These are phyloP conservation scores for Thelonectria rubi DNA, from an alignment of 2,329 filamentous ascomycete species.

Conservation along the genomic window DNA sequence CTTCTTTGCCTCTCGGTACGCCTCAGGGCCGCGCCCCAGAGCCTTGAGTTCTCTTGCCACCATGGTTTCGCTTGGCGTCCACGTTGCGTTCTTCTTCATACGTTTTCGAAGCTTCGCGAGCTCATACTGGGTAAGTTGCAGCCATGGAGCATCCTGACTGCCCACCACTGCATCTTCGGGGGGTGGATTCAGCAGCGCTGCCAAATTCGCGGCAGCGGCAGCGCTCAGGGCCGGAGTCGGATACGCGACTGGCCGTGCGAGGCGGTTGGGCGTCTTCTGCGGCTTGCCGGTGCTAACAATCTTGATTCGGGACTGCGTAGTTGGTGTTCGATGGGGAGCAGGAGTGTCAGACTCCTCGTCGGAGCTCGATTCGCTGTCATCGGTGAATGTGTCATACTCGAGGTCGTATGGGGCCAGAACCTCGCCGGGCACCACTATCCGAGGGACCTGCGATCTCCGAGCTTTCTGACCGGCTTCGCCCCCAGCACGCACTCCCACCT, in stretches of 20 bases:
- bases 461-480: conserved; percentile 57
- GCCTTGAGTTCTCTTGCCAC: conserved; percentile 79
- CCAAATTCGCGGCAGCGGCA: conserved; percentile 52
- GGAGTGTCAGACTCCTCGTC: conserved; percentile 59
- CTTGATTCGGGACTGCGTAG: conserved; percentile 58
- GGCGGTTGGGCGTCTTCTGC: conserved; percentile 57
- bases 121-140: conserved; percentile 71
- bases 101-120: conserved; percentile 77
- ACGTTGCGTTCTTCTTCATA: conserved; percentile 92
- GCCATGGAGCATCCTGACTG: conserved; percentile 70
- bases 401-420: conserved; percentile 72
- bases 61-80: conserved; percentile 87
- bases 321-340: conserved; percentile 49
- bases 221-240: conserved; percentile 48
- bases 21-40: conserved; percentile 72
- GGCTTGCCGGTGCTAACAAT: conserved; percentile 51
- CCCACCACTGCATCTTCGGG: conserved; percentile 68
- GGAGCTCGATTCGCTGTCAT: conserved; percentile 62
- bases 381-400: conserved; percentile 67
- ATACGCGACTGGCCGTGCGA: conserved; percentile 48
- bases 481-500: conserved; percentile 55
- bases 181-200: conserved; percentile 62
- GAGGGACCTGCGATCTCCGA: conserved; percentile 58
- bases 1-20: conserved; percentile 68
- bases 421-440: conserved; percentile 72